A percentile compares a stretch with the other conserved stretches of the same genome.
phyloP scores from a whole-genome alignment of 805 yeast genomes.

The Clavispora santaluciae region DNA sequence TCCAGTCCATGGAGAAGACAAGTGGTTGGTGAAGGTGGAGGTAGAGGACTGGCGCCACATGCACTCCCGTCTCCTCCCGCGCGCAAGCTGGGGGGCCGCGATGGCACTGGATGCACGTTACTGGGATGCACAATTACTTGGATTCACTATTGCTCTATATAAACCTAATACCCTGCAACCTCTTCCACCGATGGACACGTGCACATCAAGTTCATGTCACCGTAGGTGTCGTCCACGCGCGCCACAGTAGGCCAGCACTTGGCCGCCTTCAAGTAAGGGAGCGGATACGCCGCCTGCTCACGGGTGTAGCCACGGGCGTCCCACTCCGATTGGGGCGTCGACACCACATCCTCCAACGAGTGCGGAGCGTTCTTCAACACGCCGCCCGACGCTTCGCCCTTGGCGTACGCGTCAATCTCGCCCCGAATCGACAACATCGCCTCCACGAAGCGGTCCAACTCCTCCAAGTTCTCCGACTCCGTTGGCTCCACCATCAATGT shows the following conservation, averaged over 20 bases:
- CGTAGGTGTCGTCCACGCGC: slow-evolving; percentile 90
- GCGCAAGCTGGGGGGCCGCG: too few relatives aligned
- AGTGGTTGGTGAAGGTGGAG: too few relatives aligned
- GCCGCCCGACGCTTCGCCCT: slow-evolving; percentile 59
- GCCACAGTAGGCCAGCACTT: slow-evolving; percentile 97
- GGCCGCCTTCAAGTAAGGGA: slow-evolving; percentile 61
- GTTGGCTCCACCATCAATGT: slow-evolving; percentile 98
- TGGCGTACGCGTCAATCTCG: slow-evolving; percentile 73
- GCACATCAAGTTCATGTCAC: slow-evolving; percentile 88
- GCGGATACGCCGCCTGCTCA: slow-evolving; percentile 90
- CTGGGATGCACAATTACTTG: too few relatives aligned
- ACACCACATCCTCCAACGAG: slow-evolving; percentile 70
- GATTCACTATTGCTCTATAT: too few relatives aligned
- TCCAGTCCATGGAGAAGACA: not conserved
- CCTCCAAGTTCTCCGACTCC: slow-evolving; percentile 85
- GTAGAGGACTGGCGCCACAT: too few relatives aligned
- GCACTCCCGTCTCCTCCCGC: too few relatives aligned
- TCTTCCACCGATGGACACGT: slow-evolving; percentile 89
- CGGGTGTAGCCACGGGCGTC: slow-evolving; percentile 80
- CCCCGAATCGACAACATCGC: slow-evolving; percentile 76
- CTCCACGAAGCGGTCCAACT: slow-evolving; percentile 85
- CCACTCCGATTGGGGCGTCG: slow-evolving; percentile 66
- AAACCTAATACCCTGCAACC: slow-evolving; percentile 37
- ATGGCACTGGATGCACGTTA: too few relatives aligned
- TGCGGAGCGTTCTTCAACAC: slow-evolving; percentile 92